phyloP scores from a whole-genome alignment of 331 rosid genomes.

The Spiraea crenata region DNA sequence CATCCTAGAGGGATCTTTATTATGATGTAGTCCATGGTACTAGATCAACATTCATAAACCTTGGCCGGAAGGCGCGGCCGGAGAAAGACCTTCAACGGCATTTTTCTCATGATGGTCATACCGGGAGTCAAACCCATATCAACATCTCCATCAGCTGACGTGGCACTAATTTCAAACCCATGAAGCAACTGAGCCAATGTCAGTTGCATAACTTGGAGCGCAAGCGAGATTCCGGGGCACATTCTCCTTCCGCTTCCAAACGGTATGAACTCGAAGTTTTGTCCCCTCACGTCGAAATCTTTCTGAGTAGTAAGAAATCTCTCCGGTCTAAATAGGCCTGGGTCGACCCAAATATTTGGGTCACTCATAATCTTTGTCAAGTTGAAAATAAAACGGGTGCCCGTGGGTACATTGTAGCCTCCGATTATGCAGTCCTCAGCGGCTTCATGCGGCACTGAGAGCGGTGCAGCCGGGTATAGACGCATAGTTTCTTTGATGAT shows the following conservation, averaged over 20 bases:
- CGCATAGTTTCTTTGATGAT: constrained; percentile 32
- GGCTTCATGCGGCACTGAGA: constrained; percentile 18
- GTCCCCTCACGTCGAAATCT: constrained; percentile 14
- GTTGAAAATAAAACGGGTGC: constrained; percentile 32
- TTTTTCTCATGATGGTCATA: constrained; percentile 25
- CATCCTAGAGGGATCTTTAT: no score
- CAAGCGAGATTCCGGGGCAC: constrained; percentile 25
- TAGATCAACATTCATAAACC: not conserved
- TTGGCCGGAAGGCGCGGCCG: constrained; percentile 21
- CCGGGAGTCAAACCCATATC: constrained; percentile 43
- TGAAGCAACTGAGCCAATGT: constrained; percentile 37
- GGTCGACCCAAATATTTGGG: constrained; percentile 34
- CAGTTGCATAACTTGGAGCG: constrained; percentile 29
- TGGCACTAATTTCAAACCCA: constrained; percentile 26
- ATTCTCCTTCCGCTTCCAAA: constrained; percentile 58
- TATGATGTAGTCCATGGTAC: no score
- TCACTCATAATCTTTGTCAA: constrained; percentile 34
- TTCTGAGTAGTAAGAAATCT: not conserved
- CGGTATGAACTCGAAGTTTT: constrained; percentile 15
- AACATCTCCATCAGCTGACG: constrained; percentile 21
- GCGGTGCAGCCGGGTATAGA: constrained; percentile 32
- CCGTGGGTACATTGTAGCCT: constrained; percentile 17
- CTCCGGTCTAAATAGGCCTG: constrained; percentile 22
- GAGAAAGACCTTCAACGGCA: constrained; percentile 33
- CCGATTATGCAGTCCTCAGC: constrained; percentile 25